Evolutionary conservation across 1,284 basidiomycete species (phyloP).

Genomic region (Lignosus rhinocerotis): DNA sequence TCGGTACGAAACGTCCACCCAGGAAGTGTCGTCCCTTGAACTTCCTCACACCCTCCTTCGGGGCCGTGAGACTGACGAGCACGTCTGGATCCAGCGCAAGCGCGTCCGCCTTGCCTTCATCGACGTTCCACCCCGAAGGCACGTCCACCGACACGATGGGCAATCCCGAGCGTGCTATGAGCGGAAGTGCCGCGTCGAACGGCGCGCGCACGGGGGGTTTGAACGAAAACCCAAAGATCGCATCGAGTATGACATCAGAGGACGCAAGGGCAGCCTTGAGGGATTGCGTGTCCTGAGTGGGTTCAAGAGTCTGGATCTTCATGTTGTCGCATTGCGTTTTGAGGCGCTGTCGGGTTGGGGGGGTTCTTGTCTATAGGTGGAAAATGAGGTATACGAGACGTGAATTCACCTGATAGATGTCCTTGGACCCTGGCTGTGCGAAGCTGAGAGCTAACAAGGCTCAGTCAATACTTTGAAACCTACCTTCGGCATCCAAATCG

Average conservation of each 20-base stretch:
- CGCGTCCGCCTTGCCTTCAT: constrained; percentile 64
- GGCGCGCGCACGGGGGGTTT: constrained; percentile 85
- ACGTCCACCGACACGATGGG: constrained; percentile 94
- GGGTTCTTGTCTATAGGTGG: too few relatives aligned
- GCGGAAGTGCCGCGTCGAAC: constrained; percentile 76
- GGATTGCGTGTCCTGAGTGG: constrained; percentile 48
- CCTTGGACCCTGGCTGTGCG: constrained; percentile 80
- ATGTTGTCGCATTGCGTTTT: constrained; percentile 88
- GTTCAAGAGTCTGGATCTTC: constrained; percentile 68
- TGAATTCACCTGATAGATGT: constrained; percentile 73
- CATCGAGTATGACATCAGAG: constrained; percentile 89
- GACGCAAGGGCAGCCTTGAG: constrained; percentile 55
- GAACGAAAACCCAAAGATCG: constrained; percentile 98
- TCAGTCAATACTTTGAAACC: constrained; percentile 3
- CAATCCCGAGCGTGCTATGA: constrained; percentile 63
- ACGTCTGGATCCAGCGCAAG: constrained; percentile 74
- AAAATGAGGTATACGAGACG: neutral
- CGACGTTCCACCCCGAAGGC: constrained; percentile 95
- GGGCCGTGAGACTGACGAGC: constrained; percentile 89
- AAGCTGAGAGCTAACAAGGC: neutral
- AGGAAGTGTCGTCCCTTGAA: constrained; percentile 89
- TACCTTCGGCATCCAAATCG: constrained; percentile 91
- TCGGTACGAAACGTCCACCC: constrained; percentile 89
- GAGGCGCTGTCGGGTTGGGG: constrained; percentile 54
- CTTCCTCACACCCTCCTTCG: constrained; percentile 81